Evolutionary conservation across 1,139 yeast species (phyloP), one percentile per base, ranked within the genome.

Genomic region (Debaryomyces sp.): DNA sequence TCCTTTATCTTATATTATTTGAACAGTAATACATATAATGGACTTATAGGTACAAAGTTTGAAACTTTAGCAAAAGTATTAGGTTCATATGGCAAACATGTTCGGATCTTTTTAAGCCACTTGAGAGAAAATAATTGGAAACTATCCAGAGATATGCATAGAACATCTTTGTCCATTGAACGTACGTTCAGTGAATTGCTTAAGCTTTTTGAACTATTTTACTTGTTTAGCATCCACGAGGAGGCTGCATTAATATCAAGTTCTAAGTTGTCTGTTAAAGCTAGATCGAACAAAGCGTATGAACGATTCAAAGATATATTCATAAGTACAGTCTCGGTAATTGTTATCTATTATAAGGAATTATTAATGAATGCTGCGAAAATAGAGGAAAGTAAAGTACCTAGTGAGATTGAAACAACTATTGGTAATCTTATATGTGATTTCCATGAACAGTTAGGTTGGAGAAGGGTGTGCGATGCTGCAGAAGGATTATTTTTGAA

Each of bases 391-490:
- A 29, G 41, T 29, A 27, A 27, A 27, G 13, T 7, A 27, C 44
- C 15, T 45, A 50, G 15, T 32, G 36, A 48, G 2, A 30, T 39
- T 4, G 56, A 53, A 12, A 45, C 50, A 9, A 21, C 41, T 17
- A 56, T 76, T 40, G 66, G 76, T 47, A 81, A 81, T 38, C 64
- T 86, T 24, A 63, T 87, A 22, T 75, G 82, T 41, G 64, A 78
- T 9, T 64, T 90, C 2, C 99, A 94, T 62, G 84, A 82, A 10
- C 87, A 89, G 44, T 66, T 91, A 7, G 97, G 97, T 0, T 62
- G 70, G 2, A 70, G 90, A 39, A 78, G 81, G 7, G 79, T 87
- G 50, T 94, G 99, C 68, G 86, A 83, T 47, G 67, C 82, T 6
- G 78, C 85, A 0, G 64, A 77, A 36, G 95, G 96, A 0, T 63